These are phyloP conservation scores for Botrytis galanthina DNA, from an alignment of 2,329 filamentous ascomycete genomes.

Conservation along the genomic window DNA sequence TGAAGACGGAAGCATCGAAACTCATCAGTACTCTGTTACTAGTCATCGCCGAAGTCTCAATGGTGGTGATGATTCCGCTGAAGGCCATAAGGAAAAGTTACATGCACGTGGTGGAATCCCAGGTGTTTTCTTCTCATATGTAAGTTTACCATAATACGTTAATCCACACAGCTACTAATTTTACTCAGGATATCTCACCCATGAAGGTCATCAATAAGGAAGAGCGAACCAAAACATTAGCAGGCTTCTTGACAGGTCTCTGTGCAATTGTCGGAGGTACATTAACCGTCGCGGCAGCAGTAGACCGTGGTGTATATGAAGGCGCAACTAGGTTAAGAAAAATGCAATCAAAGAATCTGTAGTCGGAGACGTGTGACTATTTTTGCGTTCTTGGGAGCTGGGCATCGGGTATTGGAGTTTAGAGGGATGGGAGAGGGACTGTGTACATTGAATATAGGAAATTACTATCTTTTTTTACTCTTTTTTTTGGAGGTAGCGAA, in stretches of 20 bases:
- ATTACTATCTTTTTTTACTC: neutral
- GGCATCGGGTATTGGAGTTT: constrained; percentile 26
- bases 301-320: constrained; percentile 90
- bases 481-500: neutral
- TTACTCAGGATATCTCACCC: constrained; percentile 81
- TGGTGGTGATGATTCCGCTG: constrained; percentile 79
- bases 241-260: constrained; percentile 87
- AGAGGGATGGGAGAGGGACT: constrained; percentile 21
- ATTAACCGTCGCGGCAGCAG: constrained; percentile 87
- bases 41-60: constrained; percentile 87
- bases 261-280: constrained; percentile 95
- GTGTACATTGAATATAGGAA: constrained; percentile 25
- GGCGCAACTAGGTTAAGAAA: constrained; percentile 84
- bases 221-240: constrained; percentile 82
- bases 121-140: constrained; percentile 97
- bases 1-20: constrained; percentile 81
- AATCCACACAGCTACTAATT: neutral
- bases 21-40: constrained; percentile 97
- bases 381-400: neutral
- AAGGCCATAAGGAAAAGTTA: constrained; percentile 87
- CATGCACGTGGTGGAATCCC: constrained; percentile 92
- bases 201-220: constrained; percentile 99
- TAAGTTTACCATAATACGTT: constrained; percentile 48
- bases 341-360: constrained; percentile 65
- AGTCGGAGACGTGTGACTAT: constrained; percentile 24